Conservation (phyloP, 805 yeast species). For the Lipomyces sp. region DNA sequence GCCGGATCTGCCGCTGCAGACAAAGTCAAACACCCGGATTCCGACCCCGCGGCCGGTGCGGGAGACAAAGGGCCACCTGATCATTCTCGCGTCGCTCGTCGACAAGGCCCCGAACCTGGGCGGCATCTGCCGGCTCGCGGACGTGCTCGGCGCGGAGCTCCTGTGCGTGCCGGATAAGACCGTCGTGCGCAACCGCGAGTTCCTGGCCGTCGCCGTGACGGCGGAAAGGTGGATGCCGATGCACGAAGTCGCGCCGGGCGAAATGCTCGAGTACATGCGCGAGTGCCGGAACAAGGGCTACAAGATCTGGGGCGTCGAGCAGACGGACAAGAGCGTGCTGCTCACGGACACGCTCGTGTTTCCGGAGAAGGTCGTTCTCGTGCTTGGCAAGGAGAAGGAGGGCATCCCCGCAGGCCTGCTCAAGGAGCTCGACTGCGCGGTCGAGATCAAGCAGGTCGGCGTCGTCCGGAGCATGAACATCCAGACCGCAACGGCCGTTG, state of each 20-base stretch:
- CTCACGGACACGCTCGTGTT: constrained; percentile 61
- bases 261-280: constrained; percentile 55
- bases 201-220: constrained; percentile 85
- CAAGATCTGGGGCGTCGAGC: constrained; percentile 85
- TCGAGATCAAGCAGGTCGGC: constrained; percentile 89
- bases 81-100: constrained; percentile 86
- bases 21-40: constrained; percentile 62
- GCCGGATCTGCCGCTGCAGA: constrained; percentile 59
- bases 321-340: constrained; percentile 82
- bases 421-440: constrained; percentile 78
- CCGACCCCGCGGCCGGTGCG: constrained; percentile 46
- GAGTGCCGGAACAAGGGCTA: constrained; percentile 70
- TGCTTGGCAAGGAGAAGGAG: constrained; percentile 83
- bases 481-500: constrained; percentile 93
- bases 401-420: constrained; percentile 86
- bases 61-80: constrained; percentile 69
- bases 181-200: constrained; percentile 63
- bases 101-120: constrained; percentile 93
- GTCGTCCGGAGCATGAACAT: constrained; percentile 93
- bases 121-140: constrained; percentile 89
- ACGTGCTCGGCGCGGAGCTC: constrained; percentile 83
- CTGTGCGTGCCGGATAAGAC: constrained; percentile 70
- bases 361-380: constrained; percentile 72
- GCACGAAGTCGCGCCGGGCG: constrained; percentile 62
- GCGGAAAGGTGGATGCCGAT: constrained; percentile 97